Conservation (phyloP, 352 stramenopile genomes). For the Elongisporangium senticosum region DNA sequence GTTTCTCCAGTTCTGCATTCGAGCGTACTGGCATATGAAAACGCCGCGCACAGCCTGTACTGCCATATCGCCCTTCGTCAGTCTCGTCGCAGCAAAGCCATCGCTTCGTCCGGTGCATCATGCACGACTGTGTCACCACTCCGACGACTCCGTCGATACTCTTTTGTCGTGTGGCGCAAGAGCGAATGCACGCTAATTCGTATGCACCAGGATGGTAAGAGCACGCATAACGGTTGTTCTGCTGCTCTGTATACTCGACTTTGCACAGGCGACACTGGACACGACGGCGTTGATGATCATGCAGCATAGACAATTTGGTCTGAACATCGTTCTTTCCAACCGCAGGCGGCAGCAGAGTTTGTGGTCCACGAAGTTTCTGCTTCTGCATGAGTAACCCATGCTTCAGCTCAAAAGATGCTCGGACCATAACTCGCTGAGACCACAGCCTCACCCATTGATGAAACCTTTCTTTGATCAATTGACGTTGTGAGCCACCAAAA, state of each 20-base stretch:
- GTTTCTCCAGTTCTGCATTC: slow-evolving; percentile 31
- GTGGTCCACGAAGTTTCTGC: slow-evolving; percentile 20
- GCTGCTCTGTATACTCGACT: slow-evolving; percentile 59
- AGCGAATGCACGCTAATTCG: slow-evolving; percentile 55
- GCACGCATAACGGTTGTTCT: slow-evolving; percentile 65
- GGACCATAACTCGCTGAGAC: slow-evolving; percentile 46
- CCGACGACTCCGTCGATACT: neutral
- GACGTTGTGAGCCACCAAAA: slow-evolving; percentile 33
- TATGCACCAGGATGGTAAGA: slow-evolving; percentile 56
- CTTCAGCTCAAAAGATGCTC: slow-evolving; percentile 62
- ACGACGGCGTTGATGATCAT: slow-evolving; percentile 51
- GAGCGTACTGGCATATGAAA: slow-evolving; percentile 54
- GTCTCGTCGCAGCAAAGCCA: slow-evolving; percentile 78
- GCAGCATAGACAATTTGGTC: slow-evolving; percentile 45
- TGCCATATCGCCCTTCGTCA: slow-evolving; percentile 59
- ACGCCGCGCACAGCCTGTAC: slow-evolving; percentile 43
- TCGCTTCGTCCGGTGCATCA: slow-evolving; percentile 63
- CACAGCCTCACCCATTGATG: slow-evolving; percentile 57
- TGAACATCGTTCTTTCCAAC: neutral
- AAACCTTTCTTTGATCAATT: slow-evolving; percentile 40
- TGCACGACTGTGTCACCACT: slow-evolving; percentile 31
- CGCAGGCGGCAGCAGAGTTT: neutral
- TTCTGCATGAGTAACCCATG: slow-evolving; percentile 55
- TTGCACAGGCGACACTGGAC: slow-evolving; percentile 58
- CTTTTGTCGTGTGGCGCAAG: slow-evolving; percentile 37